These are phyloP conservation scores for Xanthoceras sorbifolium DNA, from an alignment of 345 rosid species.

Conservation along the genomic window DNA sequence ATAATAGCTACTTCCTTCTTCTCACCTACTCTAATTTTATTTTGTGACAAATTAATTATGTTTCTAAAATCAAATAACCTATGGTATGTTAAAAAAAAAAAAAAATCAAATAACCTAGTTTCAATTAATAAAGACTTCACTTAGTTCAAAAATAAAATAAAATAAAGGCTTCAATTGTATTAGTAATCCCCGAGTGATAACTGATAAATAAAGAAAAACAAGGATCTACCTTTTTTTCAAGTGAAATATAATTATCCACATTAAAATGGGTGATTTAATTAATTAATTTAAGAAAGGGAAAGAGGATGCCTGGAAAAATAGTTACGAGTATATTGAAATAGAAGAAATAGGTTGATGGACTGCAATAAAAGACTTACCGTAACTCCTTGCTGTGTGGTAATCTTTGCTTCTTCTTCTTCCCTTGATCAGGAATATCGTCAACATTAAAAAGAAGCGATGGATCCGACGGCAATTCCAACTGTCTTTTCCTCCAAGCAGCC, in stretches of 20 bases:
- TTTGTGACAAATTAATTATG: not conserved
- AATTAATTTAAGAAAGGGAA: no score
- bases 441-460: conserved; percentile 48
- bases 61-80: not conserved
- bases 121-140: no score
- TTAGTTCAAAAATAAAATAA: not conserved
- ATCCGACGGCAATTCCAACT: conserved; percentile 61
- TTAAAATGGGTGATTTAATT: no score
- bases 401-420: conserved; percentile 65
- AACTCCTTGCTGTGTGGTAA: conserved; percentile 74
- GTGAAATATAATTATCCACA: no score
- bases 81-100: no score
- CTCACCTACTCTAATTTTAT: conserved; percentile 9
- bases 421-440: conserved; percentile 49
- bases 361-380: conserved; percentile 62
- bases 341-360: no score
- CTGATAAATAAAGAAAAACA: no score
- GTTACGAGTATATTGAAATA: not conserved
- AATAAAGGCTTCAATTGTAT: not conserved
- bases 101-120: no score
- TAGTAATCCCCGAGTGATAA: no score
- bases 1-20: not conserved
- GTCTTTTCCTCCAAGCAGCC: conserved; percentile 69
- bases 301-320: not conserved
- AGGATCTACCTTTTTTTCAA: no score